Base-by-base conservation (phyloP, 1,284 basidiomycete species). In the Sporisorium iseilematis-ciliati region DNA sequence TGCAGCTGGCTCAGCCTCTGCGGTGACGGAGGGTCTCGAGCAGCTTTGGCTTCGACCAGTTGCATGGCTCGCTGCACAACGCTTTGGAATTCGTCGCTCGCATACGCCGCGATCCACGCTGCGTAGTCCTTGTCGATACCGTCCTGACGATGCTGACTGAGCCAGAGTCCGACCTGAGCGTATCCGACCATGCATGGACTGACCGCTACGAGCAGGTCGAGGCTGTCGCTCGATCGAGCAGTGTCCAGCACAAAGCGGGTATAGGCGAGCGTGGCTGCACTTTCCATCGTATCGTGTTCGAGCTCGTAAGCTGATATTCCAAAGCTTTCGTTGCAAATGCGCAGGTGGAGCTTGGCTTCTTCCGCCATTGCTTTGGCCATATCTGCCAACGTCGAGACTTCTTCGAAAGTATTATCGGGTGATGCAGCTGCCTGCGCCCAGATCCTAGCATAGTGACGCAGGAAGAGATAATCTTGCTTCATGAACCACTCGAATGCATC, bases 181-280 rank as follows among this genome's bases (percentile, higher is more conserved):
- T 97, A 98, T 0, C 95, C 95, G 0, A 97, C 87, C 14, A 97
- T 87, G 84, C 95, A 98, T 5, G 93, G 91, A 18, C 92, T 90
- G 2, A 95, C 89, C 0, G 93, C 92, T 83, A 97, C 91, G 23
- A 92, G 86, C 12, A 95, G 87, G 68, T 90, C 91, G 29, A 91
- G 89, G 14, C 90, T 85, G 81, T 94, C 92, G 4, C 93, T 88
- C 82, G 77, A 77, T 16, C 64, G 55, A 3, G 65, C 68, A 4
- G 59, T 58, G 40, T 84, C 82, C 45, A 82, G 57, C 12, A 83
- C 76, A 55, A 74, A 84, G 18, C 83, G 80, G 1, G 83, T 84
- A 43, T 84, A 84, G 0, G 80, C 75, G 26, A 84, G 57, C 12
- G 80, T 82, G 0, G 82, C 81, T 11, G 73, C 75, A 26, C 78